Percentiles rank a stretch among this genome's conserved stretches.
Evolutionary conservation across 2,329 filamentous ascomycete species (phyloP).

Genomic region (Rhynchosporium graminicola): DNA sequence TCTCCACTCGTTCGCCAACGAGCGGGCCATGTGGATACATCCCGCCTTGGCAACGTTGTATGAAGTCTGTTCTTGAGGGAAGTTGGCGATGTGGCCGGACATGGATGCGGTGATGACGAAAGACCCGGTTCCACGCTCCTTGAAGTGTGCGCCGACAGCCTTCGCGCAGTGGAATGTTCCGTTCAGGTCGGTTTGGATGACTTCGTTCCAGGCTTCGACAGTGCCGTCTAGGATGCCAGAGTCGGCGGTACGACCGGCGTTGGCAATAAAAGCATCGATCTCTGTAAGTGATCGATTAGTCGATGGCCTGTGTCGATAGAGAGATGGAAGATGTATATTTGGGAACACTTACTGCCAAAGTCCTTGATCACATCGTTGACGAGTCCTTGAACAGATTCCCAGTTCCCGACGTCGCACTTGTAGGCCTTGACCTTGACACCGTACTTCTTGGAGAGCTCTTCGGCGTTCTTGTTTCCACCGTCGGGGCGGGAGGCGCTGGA

Average conservation of each 20-base stretch:
- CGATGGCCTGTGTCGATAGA: too few relatives aligned
- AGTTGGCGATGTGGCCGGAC: conserved; percentile 56
- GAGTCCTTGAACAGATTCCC: conserved; percentile 51
- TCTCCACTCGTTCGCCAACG: conserved; percentile 69
- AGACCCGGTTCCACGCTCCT: conserved; percentile 62
- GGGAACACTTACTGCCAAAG: conserved; percentile 52
- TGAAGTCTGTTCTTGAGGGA: conserved; percentile 64
- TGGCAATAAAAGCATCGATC: conserved; percentile 68
- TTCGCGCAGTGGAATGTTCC: conserved; percentile 68
- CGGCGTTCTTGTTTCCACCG: conserved; percentile 66
- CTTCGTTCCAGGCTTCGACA: conserved; percentile 64
- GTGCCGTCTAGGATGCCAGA: conserved; percentile 67
- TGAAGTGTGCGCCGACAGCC: conserved; percentile 67
- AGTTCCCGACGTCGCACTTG: conserved; percentile 62
- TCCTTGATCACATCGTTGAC: conserved; percentile 64
- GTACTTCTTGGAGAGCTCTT: conserved; percentile 59
- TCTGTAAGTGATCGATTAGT: conserved; percentile 32
- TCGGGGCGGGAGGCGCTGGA: conserved; percentile 58
- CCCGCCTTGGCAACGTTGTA: conserved; percentile 68
- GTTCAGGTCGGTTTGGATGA: conserved; percentile 67
- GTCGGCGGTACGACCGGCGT: conserved; percentile 71
- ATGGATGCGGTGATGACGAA: conserved; percentile 69
- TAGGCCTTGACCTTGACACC: conserved; percentile 68
- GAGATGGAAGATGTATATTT: too few relatives aligned
- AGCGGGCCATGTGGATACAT: conserved; percentile 63